phyloP scores from a whole-genome alignment of 2,329 filamentous ascomycete genomes.

The Pseudovirgaria hyperparasitica region DNA sequence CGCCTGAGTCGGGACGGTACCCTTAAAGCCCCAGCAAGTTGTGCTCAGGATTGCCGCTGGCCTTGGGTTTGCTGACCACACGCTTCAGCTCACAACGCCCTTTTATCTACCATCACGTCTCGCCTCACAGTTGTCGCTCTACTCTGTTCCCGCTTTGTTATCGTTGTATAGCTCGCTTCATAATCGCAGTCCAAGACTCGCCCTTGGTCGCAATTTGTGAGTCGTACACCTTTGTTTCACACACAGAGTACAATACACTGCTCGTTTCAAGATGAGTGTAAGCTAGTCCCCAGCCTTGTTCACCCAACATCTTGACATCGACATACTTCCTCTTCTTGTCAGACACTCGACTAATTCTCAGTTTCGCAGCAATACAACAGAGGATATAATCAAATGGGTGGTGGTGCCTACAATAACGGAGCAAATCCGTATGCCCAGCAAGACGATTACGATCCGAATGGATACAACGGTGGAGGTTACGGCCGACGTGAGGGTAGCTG shows the following conservation, averaged over 20 bases:
- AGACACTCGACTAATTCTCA: conserved; percentile 1
- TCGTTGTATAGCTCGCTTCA: too few species aligned
- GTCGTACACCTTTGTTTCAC: too few species aligned
- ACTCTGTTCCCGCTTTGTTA: too few species aligned
- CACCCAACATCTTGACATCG: not conserved
- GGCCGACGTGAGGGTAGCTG: conserved; percentile 1
- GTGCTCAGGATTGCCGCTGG: too few species aligned
- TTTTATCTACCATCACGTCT: too few species aligned
- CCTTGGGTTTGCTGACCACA: too few species aligned
- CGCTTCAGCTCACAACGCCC: too few species aligned
- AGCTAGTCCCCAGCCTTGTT: conserved; percentile 9
- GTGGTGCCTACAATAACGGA: conserved; percentile 27
- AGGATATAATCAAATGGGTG: conserved; percentile 27
- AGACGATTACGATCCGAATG: conserved; percentile 19
- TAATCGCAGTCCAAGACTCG: too few species aligned
- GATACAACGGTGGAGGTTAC: conserved; percentile 16
- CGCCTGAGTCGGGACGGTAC: too few species aligned
- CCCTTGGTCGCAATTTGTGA: too few species aligned
- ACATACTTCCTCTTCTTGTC: not conserved
- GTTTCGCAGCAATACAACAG: conserved; percentile 25
- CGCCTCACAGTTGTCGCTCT: too few species aligned
- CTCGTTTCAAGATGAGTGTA: conserved; percentile 28
- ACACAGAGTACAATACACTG: not conserved
- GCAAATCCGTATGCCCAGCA: conserved; percentile 32
- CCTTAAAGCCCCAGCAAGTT: too few species aligned